Conservation (phyloP, 2,329 filamentous ascomycete species). For the Microdochium trichocladiopsis region DNA sequence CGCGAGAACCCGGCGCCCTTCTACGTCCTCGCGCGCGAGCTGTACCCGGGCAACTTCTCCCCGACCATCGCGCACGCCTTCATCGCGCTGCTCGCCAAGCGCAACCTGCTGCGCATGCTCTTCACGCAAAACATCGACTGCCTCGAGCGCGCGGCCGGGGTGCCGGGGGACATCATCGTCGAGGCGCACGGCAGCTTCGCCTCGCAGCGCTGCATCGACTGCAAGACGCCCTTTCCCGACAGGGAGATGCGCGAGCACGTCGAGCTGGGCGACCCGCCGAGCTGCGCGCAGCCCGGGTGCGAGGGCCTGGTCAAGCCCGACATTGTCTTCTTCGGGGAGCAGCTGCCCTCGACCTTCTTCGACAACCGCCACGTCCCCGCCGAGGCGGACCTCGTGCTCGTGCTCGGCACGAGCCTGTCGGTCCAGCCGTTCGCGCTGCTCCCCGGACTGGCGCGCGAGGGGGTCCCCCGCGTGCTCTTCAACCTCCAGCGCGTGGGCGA, state of each 20-base stretch:
- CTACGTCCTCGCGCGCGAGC: slow-evolving; percentile 83
- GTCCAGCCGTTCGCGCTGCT: slow-evolving; percentile 87
- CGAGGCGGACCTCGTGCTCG: slow-evolving; percentile 68
- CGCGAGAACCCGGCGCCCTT: slow-evolving; percentile 78
- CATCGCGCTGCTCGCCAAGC: slow-evolving; percentile 72
- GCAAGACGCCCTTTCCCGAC: slow-evolving; percentile 64
- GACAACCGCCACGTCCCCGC: slow-evolving; percentile 43
- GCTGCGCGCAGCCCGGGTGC: slow-evolving; percentile 56
- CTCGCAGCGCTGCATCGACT: slow-evolving; percentile 85
- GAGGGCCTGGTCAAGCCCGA: slow-evolving; percentile 83
- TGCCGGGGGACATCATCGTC: slow-evolving; percentile 73
- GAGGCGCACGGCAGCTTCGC: slow-evolving; percentile 97
- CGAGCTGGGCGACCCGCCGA: slow-evolving; percentile 59
- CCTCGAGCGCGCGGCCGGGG: slow-evolving; percentile 78
- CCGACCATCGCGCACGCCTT: slow-evolving; percentile 91
- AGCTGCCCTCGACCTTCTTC: slow-evolving; percentile 56
- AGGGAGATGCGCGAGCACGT: slow-evolving; percentile 69
- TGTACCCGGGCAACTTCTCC: slow-evolving; percentile 83
- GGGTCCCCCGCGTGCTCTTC: slow-evolving; percentile 72
- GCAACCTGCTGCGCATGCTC: slow-evolving; percentile 71
- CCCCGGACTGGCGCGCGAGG: slow-evolving; percentile 54
- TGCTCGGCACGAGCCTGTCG: slow-evolving; percentile 81
- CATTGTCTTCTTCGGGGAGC: slow-evolving; percentile 85
- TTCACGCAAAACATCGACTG: slow-evolving; percentile 99
- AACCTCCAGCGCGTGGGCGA: slow-evolving; percentile 80